phyloP scores from a whole-genome alignment of 2,329 filamentous ascomycete species.

The Westerdykella sp. region DNA sequence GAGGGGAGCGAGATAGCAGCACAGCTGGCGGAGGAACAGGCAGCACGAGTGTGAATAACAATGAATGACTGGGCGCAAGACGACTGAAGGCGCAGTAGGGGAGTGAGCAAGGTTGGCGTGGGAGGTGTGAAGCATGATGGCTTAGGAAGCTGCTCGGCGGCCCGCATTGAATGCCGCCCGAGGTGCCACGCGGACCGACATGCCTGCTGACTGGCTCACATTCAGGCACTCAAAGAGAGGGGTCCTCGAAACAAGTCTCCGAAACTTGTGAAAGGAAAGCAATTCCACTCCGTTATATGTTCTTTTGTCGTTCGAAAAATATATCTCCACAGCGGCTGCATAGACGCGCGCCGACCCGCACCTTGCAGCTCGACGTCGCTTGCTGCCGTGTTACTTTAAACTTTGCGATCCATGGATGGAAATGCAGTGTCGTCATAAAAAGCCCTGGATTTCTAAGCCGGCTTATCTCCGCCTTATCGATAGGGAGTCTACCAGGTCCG shows the following conservation, averaged over 20 bases:
- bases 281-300: too few relatives aligned
- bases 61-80: too few relatives aligned
- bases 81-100: too few relatives aligned
- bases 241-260: background rate
- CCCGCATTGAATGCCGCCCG: background rate
- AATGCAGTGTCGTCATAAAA: background rate
- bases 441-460: slow-evolving; percentile 20
- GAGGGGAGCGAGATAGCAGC: too few relatives aligned
- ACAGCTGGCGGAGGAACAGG: too few relatives aligned
- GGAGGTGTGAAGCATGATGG: too few relatives aligned
- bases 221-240: background rate
- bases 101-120: too few relatives aligned
- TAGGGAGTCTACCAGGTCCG: slow-evolving; percentile 1
- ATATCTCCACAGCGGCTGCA: background rate
- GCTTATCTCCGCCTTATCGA: slow-evolving; percentile 14
- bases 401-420: too few relatives aligned
- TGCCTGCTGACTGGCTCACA: background rate
- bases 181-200: background rate
- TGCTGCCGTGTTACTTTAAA: background rate
- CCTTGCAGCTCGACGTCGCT: background rate
- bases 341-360: too few relatives aligned
- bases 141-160: background rate
- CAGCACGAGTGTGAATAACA: too few relatives aligned
- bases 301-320: too few relatives aligned
- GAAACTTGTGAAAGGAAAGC: background rate